Conservation (phyloP, 2,329 filamentous ascomycete genomes). For the Drechslerella coelobrocha region DNA sequence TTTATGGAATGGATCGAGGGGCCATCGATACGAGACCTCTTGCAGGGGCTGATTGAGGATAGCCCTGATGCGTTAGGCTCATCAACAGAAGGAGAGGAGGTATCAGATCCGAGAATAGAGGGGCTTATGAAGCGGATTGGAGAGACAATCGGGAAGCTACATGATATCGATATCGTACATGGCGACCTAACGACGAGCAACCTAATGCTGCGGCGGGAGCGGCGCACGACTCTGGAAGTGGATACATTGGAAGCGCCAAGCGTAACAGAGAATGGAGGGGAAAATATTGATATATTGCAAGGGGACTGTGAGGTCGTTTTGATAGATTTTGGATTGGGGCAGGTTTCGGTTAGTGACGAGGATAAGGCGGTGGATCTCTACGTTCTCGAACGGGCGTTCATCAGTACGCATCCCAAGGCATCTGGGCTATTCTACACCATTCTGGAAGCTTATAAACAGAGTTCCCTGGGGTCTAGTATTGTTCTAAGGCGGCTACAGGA, state of each 20-base stretch:
- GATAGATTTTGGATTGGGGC: conserved; percentile 93
- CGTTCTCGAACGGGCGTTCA: conserved; percentile 91
- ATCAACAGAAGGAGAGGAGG: conserved; percentile 59
- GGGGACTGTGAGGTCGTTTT: conserved; percentile 77
- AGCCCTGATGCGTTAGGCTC: conserved; percentile 54
- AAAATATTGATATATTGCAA: conserved; percentile 53
- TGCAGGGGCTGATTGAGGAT: conserved; percentile 71
- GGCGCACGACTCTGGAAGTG: conserved; percentile 46
- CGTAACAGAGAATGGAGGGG: background rate
- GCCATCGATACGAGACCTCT: conserved; percentile 70
- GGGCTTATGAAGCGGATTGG: conserved; percentile 74
- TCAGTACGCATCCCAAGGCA: conserved; percentile 87
- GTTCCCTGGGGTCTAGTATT: conserved; percentile 75
- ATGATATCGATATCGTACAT: conserved; percentile 85
- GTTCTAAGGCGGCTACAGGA: conserved; percentile 86
- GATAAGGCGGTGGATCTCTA: conserved; percentile 96
- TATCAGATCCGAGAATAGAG: conserved; percentile 62
- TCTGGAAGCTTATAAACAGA: conserved; percentile 74
- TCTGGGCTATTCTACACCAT: conserved; percentile 78
- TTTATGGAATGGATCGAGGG: conserved; percentile 86
- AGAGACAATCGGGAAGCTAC: conserved; percentile 73
- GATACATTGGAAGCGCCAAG: conserved; percentile 37
- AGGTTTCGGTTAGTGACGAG: conserved; percentile 81
- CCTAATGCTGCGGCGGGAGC: conserved; percentile 74
- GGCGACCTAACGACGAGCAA: conserved; percentile 98